phyloP scores from a whole-genome alignment of 805 yeast genomes.

The Candida gorgasii region DNA sequence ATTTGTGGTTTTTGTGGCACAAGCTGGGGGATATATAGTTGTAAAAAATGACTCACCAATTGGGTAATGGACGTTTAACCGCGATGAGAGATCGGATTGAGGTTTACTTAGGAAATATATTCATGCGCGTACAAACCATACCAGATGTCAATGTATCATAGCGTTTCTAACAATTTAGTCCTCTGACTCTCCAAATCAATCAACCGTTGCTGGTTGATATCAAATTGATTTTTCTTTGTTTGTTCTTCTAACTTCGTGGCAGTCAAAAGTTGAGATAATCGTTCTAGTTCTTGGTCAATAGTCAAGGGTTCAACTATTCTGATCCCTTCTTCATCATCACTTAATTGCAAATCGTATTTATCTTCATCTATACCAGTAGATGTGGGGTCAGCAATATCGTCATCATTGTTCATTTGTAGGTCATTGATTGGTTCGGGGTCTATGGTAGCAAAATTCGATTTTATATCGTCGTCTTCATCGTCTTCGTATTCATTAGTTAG shows the following conservation, averaged over 20 bases:
- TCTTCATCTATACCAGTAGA: slow-evolving; percentile 8
- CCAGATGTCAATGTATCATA: slow-evolving; percentile 2
- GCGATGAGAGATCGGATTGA: slow-evolving; percentile 20
- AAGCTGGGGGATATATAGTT: background rate
- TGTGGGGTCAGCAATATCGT: slow-evolving; percentile 5
- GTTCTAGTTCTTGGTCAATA: slow-evolving; percentile 8
- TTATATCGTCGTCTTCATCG: slow-evolving; percentile 10
- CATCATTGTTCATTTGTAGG: slow-evolving; percentile 8
- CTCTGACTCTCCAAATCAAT: slow-evolving; percentile 1
- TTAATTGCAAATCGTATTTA: slow-evolving; percentile 16
- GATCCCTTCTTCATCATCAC: slow-evolving; percentile 11
- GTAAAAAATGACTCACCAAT: slow-evolving; percentile 20
- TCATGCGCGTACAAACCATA: slow-evolving; percentile 1
- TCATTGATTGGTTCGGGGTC: slow-evolving; percentile 13
- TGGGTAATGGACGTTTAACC: slow-evolving; percentile 19
- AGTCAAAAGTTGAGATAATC: slow-evolving; percentile 7
- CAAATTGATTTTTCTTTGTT: slow-evolving; percentile 4
- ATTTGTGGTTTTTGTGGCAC: slow-evolving; percentile 1
- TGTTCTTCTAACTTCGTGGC: slow-evolving; percentile 5
- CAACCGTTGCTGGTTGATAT: slow-evolving; percentile 9
- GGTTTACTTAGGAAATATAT: background rate
- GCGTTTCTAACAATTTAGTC: background rate
- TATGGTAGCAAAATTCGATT: slow-evolving; percentile 11
- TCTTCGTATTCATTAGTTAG: slow-evolving; percentile 16
- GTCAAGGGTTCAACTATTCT: slow-evolving; percentile 12